Evolutionary conservation across 1,284 basidiomycete genomes (phyloP).

Genomic region (Ceratobasidium sp.): DNA sequence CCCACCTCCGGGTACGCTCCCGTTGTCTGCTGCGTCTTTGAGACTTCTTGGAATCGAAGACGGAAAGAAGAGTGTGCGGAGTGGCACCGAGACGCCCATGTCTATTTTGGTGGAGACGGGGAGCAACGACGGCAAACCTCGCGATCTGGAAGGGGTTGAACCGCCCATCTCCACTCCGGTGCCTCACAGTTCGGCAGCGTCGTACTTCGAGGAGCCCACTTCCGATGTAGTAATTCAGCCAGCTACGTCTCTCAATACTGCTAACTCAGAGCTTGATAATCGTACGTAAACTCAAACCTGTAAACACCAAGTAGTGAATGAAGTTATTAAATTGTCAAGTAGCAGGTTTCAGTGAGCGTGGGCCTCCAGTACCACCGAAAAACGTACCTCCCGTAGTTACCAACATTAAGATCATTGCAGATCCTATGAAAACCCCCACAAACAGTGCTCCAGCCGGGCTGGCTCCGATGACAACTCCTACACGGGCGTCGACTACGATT

Average conservation of each 20-base stretch:
- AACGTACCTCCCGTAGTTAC: conserved; percentile 13
- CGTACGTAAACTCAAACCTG: conserved; percentile 36
- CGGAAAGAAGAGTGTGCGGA: conserved; percentile 15
- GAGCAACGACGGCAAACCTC: conserved; percentile 36
- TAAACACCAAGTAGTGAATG: conserved; percentile 34
- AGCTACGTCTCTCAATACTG: conserved; percentile 14
- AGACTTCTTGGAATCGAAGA: conserved; percentile 23
- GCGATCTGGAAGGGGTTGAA: conserved; percentile 33
- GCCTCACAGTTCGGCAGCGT: conserved; percentile 12
- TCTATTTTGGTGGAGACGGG: conserved; percentile 42
- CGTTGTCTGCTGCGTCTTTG: conserved; percentile 25
- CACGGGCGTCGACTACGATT: conserved; percentile 18
- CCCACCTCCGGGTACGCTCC: conserved; percentile 10
- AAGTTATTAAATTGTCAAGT: conserved; percentile 37
- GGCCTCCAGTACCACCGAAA: conserved; percentile 31
- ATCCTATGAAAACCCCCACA: conserved; percentile 13
- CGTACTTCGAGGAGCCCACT: conserved; percentile 17
- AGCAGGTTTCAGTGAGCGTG: conserved; percentile 23
- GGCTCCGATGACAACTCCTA: conserved; percentile 5
- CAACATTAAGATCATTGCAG: not conserved
- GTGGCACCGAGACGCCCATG: conserved; percentile 39
- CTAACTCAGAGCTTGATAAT: conserved; percentile 35
- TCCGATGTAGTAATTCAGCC: not conserved
- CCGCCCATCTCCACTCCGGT: conserved; percentile 15
- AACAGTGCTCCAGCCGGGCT: not conserved